Conservation (phyloP, 495 filamentous ascomycete species). For the Talaromyces stipitatus region DNA sequence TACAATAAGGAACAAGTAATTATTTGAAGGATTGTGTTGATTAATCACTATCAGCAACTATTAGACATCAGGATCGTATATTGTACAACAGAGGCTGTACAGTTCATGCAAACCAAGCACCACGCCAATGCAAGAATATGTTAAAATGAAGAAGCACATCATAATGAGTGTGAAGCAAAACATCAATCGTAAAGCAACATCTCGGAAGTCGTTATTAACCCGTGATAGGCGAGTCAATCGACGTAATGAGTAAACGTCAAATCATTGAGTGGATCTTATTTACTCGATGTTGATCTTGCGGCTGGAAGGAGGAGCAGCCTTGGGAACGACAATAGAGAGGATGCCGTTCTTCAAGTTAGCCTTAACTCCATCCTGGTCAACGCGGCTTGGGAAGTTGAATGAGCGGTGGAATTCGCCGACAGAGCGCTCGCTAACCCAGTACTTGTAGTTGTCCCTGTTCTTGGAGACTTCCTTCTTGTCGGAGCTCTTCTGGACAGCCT, state of each 20-base stretch:
- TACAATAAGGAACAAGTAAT: neutral
- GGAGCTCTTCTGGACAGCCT: slow-evolving; percentile 5
- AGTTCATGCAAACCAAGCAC: neutral
- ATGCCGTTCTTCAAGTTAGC: slow-evolving; percentile 76
- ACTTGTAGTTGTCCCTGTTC: slow-evolving; percentile 38
- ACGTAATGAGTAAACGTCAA: neutral
- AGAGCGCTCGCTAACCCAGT: slow-evolving; percentile 79
- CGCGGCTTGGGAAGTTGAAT: slow-evolving; percentile 70
- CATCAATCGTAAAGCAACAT: neutral
- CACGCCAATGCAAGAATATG: slow-evolving; percentile 5
- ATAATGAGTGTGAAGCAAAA: neutral
- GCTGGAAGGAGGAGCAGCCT: slow-evolving; percentile 47
- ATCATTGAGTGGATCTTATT: slow-evolving; percentile 1
- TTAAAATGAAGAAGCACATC: neutral
- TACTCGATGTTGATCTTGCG: slow-evolving; percentile 59
- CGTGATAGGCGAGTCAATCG: neutral
- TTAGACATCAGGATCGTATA: neutral
- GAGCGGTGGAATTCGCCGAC: slow-evolving; percentile 75
- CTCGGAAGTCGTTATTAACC: neutral
- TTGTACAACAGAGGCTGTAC: neutral
- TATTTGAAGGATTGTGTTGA: neutral
- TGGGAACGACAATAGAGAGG: slow-evolving; percentile 71
- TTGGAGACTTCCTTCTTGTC: slow-evolving; percentile 7
- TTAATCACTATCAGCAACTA: neutral
- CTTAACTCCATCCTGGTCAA: slow-evolving; percentile 73